These are phyloP conservation scores for Candida taoyuanica DNA, from an alignment of 805 yeast genomes.

Conservation along the genomic window DNA sequence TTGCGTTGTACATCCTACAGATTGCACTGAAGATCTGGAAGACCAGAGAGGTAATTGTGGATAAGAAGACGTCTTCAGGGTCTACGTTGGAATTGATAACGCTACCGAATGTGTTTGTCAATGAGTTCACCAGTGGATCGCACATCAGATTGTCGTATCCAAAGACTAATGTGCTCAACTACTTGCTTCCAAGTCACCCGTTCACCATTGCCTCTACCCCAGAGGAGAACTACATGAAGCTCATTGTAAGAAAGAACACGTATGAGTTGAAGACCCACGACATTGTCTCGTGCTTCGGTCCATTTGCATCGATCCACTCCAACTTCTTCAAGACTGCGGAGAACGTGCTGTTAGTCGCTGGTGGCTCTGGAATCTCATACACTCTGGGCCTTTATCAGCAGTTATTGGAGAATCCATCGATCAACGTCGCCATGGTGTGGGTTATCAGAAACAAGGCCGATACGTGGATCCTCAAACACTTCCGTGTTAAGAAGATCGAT, in stretches of 20 bases:
- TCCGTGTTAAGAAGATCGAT: slow-evolving; percentile 32
- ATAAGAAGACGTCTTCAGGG: slow-evolving; percentile 15
- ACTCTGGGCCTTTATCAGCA: slow-evolving; percentile 50
- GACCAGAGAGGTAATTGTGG: slow-evolving; percentile 16
- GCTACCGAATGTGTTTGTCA: slow-evolving; percentile 16
- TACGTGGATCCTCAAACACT: slow-evolving; percentile 39
- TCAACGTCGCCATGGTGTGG: slow-evolving; percentile 48
- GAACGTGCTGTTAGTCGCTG: slow-evolving; percentile 52
- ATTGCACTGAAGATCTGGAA: slow-evolving; percentile 30
- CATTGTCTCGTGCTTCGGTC: slow-evolving; percentile 36
- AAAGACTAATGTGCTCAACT: slow-evolving; percentile 34
- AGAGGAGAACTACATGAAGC: slow-evolving; percentile 35
- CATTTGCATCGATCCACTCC: slow-evolving; percentile 41
- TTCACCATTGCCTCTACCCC: slow-evolving; percentile 51
- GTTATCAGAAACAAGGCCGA: slow-evolving; percentile 44
- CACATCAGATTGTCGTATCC: slow-evolving; percentile 49
- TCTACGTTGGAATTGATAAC: slow-evolving; percentile 25
- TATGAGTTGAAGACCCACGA: slow-evolving; percentile 31
- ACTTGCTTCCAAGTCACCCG: slow-evolving; percentile 63
- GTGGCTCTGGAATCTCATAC: slow-evolving; percentile 71
- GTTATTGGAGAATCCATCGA: slow-evolving; percentile 26
- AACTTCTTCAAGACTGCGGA: slow-evolving; percentile 45
- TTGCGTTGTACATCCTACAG: slow-evolving; percentile 34
- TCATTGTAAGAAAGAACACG: slow-evolving; percentile 40
- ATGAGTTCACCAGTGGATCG: slow-evolving; percentile 44